Evolutionary conservation across 257 asterid genomes (phyloP), one percentile per base, ranked within the genome.

Genomic region (Solanum virginianum): DNA sequence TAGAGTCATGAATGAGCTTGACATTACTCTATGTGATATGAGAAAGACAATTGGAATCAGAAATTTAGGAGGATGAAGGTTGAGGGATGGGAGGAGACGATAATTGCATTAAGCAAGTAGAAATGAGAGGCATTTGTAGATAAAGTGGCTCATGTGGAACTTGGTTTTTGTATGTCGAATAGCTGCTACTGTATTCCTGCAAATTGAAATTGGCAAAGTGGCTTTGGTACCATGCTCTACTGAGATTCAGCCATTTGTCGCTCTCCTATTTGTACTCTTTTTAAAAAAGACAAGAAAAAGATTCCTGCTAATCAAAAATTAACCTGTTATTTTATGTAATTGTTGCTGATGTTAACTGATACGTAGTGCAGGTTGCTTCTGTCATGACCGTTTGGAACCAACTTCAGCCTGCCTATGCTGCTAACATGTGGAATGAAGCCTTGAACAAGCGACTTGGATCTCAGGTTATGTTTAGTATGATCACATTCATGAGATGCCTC

Each of bases 371-470:
- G 99, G 96, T 94, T 87, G 98, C 97, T 80, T 95, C 98, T 83
- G 95, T 91, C 83, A 94, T 95, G 97, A 94, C 99, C 84, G 86
- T 95, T 84, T 95, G 97, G 95, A 93, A 90, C 83, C 96, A 94
- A 83, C 39, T 95, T 88, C 89, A 92, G 86, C 99, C 99, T 83
- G 94, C 89, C 80, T 94, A 94, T 90, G 97, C 97, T 84, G 91
- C 94, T 85, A 94, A 88, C 89, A 57, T 95, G 95, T 95, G 98
- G 99, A 94, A 83, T 86, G 99, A 94, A 92, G 98, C 99, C 86
- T 86, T 95, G 91, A 95, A 95, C 92, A 94, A 91, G 86, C 94
- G 96, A 56, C 97, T 95, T 60, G 97, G 98, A 87, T 93, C 99
- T 89, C 71, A 93, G 99, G 99, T 95, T 81, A 84, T 82, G 55